A percentile compares a stretch with the other conserved stretches of the same genome.
Evolutionary conservation across 768 basidiomycete genomes (phyloP).

Genomic region (Trametes cingulata): DNA sequence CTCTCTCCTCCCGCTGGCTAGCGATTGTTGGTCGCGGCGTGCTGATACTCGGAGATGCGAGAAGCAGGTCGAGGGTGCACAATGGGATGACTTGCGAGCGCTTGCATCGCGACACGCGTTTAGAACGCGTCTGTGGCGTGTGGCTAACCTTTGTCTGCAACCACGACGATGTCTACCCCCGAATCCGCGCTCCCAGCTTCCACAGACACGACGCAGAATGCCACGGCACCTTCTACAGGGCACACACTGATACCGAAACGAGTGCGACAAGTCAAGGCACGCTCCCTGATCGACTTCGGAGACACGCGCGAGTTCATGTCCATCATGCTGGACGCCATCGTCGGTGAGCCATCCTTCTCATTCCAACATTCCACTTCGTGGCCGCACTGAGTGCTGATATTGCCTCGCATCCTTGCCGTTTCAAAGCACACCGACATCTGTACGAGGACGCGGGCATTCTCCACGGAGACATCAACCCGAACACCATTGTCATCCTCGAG

Average conservation of each 20-base stretch:
- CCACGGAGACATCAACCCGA: slow-evolving; percentile 1
- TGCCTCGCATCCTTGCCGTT: not conserved
- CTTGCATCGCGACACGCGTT: not conserved
- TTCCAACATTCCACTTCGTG: not conserved
- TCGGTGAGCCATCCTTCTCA: not conserved
- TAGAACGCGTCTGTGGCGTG: not conserved
- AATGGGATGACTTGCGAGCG: too few species aligned
- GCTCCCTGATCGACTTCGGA: not conserved
- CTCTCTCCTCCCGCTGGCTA: too few species aligned
- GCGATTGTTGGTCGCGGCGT: too few species aligned
- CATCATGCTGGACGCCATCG: not conserved
- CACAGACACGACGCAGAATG: not conserved
- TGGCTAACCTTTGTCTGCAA: not conserved
- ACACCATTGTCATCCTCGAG: not conserved
- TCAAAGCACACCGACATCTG: not conserved
- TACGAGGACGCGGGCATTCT: not conserved
- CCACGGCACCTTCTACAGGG: not conserved
- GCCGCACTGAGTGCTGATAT: not conserved
- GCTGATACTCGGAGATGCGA: too few species aligned
- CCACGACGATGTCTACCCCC: not conserved
- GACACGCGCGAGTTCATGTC: not conserved
- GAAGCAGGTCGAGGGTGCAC: too few species aligned
- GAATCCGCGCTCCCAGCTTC: not conserved
- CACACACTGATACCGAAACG: not conserved
- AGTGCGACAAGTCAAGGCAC: not conserved